Conservation (phyloP, 2,329 filamentous ascomycete species). For the Dactylonectria estremocensis region DNA sequence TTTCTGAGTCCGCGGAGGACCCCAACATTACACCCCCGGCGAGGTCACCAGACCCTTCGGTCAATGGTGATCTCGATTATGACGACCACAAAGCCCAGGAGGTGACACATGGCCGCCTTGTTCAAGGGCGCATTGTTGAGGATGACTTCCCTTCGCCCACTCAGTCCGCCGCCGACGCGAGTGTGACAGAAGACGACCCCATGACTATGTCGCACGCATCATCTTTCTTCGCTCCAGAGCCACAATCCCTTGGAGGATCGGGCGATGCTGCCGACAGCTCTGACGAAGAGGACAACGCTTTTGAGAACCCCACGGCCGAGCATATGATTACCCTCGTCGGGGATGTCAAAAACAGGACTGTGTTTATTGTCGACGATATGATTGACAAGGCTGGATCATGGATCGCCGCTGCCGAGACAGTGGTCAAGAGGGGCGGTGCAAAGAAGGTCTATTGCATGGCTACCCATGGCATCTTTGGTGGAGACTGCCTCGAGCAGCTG, state of each 20-base stretch:
- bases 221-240: conserved; percentile 80
- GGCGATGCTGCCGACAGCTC: conserved; percentile 86
- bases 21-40: conserved; percentile 41
- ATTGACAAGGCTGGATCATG: conserved; percentile 97
- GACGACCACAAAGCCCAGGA: conserved; percentile 88
- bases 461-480: conserved; percentile 94
- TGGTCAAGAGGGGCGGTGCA: conserved; percentile 91
- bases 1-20: conserved; percentile 33
- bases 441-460: conserved; percentile 98
- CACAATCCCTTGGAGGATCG: conserved; percentile 82
- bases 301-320: conserved; percentile 85
- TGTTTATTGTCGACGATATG: conserved; percentile 98
- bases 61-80: conserved; percentile 66
- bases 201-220: conserved; percentile 88
- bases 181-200: conserved; percentile 79
- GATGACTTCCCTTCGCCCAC: conserved; percentile 90
- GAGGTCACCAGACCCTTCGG: conserved; percentile 46
- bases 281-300: conserved; percentile 94
- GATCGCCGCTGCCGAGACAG: conserved; percentile 97
- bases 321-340: conserved; percentile 98
- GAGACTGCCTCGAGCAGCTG: conserved; percentile 90
- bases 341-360: conserved; percentile 88
- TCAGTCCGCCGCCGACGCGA: conserved; percentile 78
- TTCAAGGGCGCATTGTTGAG: conserved; percentile 96
- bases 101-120: conserved; percentile 90